These are phyloP conservation scores for Trichophyton rubrum DNA, from an alignment of 2,329 filamentous ascomycete species.

Conservation along the genomic window DNA sequence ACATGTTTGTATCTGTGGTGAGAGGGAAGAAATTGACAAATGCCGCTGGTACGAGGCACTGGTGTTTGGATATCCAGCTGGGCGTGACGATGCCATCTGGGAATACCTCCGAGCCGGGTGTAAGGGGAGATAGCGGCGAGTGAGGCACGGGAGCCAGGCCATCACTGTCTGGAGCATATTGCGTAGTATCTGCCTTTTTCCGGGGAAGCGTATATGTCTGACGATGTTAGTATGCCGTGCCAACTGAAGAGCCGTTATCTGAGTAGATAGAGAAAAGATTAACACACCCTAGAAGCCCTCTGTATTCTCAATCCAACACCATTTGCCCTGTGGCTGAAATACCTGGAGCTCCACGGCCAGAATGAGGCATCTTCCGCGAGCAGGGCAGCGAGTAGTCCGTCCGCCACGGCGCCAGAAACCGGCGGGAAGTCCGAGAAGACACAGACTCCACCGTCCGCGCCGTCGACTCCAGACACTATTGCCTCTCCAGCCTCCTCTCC, in stretches of 20 bases:
- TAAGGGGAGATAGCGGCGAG: slow-evolving; percentile 83
- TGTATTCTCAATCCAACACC: slow-evolving; percentile 53
- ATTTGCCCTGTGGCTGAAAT: slow-evolving; percentile 38
- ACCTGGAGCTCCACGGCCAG: slow-evolving; percentile 54
- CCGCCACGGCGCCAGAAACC: slow-evolving; percentile 53
- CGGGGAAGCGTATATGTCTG: slow-evolving; percentile 46
- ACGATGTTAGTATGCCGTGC: background rate
- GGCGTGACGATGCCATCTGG: slow-evolving; percentile 79
- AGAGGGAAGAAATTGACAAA: slow-evolving; percentile 73
- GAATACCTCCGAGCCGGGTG: slow-evolving; percentile 68
- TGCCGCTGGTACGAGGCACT: slow-evolving; percentile 66
- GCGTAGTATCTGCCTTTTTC: slow-evolving; percentile 46
- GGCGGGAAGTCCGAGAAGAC: slow-evolving; percentile 60
- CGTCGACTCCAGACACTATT: slow-evolving; percentile 7
- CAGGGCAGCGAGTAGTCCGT: slow-evolving; percentile 54
- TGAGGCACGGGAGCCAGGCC: slow-evolving; percentile 52
- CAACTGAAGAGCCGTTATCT: background rate
- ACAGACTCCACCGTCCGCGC: slow-evolving; percentile 39
- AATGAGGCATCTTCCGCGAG: slow-evolving; percentile 51
- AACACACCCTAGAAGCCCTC: slow-evolving; percentile 67
- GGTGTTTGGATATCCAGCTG: slow-evolving; percentile 80
- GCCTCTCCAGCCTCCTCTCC: slow-evolving; percentile 20
- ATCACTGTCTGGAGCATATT: slow-evolving; percentile 16
- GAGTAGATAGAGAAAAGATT: background rate
- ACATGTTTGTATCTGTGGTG: slow-evolving; percentile 57